Evolutionary conservation across 2,329 filamentous ascomycete species (phyloP).

Genomic region (Fusarium nygamai): DNA sequence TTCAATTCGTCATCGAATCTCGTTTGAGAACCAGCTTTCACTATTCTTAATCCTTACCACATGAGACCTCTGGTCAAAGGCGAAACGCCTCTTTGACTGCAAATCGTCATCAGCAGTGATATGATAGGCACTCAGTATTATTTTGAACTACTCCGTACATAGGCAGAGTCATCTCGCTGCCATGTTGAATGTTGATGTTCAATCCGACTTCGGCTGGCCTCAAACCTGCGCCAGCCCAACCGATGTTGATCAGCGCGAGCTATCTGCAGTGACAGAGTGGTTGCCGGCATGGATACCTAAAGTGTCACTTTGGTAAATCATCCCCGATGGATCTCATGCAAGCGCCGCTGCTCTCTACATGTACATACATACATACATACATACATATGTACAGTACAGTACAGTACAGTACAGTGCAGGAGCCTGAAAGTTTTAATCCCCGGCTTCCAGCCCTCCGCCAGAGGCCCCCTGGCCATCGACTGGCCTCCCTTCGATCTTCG

Average conservation of each 20-base stretch:
- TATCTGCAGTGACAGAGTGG: conserved; percentile 37
- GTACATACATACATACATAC: too few species aligned
- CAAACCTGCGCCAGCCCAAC: conserved; percentile 29
- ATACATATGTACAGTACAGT: not conserved
- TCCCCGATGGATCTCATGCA: conserved; percentile 40
- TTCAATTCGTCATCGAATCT: not conserved
- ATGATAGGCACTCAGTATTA: not conserved
- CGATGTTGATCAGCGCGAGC: conserved; percentile 32
- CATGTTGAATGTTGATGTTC: not conserved
- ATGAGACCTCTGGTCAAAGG: not conserved
- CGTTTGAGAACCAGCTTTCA: not conserved
- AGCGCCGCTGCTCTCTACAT: conserved; percentile 9
- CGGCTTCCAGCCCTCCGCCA: not conserved
- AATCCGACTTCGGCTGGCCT: conserved; percentile 27
- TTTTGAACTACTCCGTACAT: not conserved
- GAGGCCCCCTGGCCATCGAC: conserved; percentile 9
- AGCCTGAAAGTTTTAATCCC: conserved; percentile 7
- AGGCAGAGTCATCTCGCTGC: not conserved
- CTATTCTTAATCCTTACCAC: not conserved
- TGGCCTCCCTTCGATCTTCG: conserved; percentile 35
- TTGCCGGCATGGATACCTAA: conserved; percentile 28
- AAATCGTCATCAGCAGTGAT: not conserved
- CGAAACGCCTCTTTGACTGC: not conserved
- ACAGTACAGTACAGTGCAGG: not conserved
- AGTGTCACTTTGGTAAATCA: conserved; percentile 33